Evolutionary conservation across 2,329 filamentous ascomycete genomes (phyloP), one percentile per base, ranked within the genome.

Genomic region (Trichoderma sp.): DNA sequence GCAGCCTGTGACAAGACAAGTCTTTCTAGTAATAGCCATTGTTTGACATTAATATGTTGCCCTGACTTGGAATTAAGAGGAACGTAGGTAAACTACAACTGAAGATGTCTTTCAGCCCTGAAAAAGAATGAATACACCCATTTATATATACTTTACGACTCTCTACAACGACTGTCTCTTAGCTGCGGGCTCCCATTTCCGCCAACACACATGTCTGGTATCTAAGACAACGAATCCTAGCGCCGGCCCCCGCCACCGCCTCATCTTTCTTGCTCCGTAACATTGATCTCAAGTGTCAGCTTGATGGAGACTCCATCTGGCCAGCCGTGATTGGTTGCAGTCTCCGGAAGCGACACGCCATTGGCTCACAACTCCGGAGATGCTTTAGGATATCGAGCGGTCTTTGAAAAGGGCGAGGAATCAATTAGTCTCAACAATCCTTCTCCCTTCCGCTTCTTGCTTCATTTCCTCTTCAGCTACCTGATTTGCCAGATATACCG

Each of bases 1-100:
- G 70, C 78, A 79, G 67, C 78, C 78, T 1, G 78, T 78, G n/a
- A 80, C 70, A 4, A 79, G 69, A 15, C 78, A 73, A 1, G 73
- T 76, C 22, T 71, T 72, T 29, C 29, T 50, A 19, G 48, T 35
- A 48, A 60, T 17, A 48, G 64, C 29, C 67, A 70, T 71, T 64
- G 50, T 27, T 35, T 19, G 9, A 19, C 10, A 2, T 19, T 50
- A 7, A 2, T 48, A 22, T 22, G n/a, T 22, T 13, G 2, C 29
- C 12, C 5, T 22, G 32, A 5, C 8, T 45, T 45, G 19, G 10
- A 3, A 45, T 3, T 22, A 9, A 22, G n/a, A 6, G 12, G 39
- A 6, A 6, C 9, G n/a, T 4, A 1, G 9, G 12, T 3, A 5
- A 4, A 22, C 4, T 2, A 2, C n/a, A 4, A 2, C 12, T 19